phyloP scores from a whole-genome alignment of 2,329 filamentous ascomycete species.

The Phaeosphaeriaceae sp. region DNA sequence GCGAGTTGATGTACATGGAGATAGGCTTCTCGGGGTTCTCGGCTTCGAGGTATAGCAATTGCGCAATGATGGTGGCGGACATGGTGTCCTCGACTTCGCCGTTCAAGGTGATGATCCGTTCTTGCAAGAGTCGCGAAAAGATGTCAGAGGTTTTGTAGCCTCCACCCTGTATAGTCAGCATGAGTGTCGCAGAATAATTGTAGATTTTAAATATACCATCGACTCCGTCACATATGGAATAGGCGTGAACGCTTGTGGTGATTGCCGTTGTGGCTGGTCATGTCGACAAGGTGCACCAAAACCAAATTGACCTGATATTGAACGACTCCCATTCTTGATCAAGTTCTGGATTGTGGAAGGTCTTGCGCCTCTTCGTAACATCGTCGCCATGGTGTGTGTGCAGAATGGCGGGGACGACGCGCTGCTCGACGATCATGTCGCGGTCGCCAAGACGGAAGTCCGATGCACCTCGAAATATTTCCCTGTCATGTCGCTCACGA shows the following conservation, averaged over 20 bases:
- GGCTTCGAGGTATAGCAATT: constrained; percentile 96
- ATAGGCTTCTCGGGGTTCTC: constrained; percentile 95
- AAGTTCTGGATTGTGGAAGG: constrained; percentile 18
- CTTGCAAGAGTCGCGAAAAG: constrained; percentile 62
- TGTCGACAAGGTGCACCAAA: constrained; percentile 29
- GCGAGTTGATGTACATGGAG: constrained; percentile 97
- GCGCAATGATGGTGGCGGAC: constrained; percentile 92
- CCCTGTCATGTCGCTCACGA: background rate
- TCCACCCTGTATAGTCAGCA: constrained; percentile 54
- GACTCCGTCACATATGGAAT: constrained; percentile 62
- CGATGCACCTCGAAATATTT: constrained; percentile 15
- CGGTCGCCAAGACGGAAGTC: constrained; percentile 30
- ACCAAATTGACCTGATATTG: constrained; percentile 34
- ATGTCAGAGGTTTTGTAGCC: constrained; percentile 61
- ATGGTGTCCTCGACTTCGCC: constrained; percentile 89
- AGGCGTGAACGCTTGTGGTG: constrained; percentile 50
- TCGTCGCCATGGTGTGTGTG: constrained; percentile 41
- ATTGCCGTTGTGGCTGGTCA: constrained; percentile 25
- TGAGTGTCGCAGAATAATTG: background rate
- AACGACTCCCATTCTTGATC: constrained; percentile 24
- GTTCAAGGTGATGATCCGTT: constrained; percentile 94
- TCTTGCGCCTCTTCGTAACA: constrained; percentile 35
- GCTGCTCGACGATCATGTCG: constrained; percentile 11
- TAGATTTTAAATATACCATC: constrained; percentile 44
- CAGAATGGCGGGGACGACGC: constrained; percentile 8